phyloP scores from a whole-genome alignment of 495 filamentous ascomycete species.

The Podospora didyma region DNA sequence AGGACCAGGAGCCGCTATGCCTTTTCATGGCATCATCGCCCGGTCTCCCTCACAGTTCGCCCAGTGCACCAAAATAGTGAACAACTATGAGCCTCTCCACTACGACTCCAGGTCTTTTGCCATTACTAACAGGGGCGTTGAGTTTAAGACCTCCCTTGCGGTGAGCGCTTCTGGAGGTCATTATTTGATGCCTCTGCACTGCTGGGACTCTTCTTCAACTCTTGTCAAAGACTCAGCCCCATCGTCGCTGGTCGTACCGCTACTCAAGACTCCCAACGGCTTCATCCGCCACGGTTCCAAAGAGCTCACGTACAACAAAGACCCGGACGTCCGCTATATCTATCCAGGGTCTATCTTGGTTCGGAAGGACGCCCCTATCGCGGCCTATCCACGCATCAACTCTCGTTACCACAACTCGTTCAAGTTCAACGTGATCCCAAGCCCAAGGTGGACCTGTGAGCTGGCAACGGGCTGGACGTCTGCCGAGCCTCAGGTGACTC shows the following conservation, averaged over 20 bases:
- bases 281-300: not conserved
- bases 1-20: slow-evolving; percentile 3
- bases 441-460: not conserved
- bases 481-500: not conserved
- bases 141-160: not conserved
- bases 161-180: not conserved
- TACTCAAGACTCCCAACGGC: not conserved
- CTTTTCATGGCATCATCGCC: not conserved
- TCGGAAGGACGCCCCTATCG: not conserved
- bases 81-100: not conserved
- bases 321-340: not conserved
- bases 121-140: slow-evolving; percentile 1
- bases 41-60: not conserved
- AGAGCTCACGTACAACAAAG: no score
- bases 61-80: not conserved
- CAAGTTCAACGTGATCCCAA: not conserved
- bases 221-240: not conserved
- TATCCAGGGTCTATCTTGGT: not conserved
- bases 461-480: no score
- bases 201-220: not conserved
- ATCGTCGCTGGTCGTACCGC: not conserved
- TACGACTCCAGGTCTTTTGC: not conserved
- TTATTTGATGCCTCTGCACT: not conserved
- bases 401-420: not conserved
- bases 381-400: not conserved